These are phyloP conservation scores for Sporothrix phasma DNA, from an alignment of 2,329 filamentous ascomycete species.

Conservation along the genomic window DNA sequence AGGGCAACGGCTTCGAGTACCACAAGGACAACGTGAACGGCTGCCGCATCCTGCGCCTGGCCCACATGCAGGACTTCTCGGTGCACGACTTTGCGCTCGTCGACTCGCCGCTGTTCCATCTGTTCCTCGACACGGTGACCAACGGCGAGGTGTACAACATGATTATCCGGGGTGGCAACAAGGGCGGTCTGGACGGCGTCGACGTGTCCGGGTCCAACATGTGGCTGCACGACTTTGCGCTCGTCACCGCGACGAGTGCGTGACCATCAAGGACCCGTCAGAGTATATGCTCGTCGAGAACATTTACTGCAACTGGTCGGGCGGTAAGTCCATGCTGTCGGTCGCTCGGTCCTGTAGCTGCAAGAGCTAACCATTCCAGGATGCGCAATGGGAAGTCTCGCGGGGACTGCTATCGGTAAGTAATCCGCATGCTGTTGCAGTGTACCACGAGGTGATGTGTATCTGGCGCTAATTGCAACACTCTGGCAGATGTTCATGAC, in stretches of 20 bases:
- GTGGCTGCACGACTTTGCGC: slow-evolving; percentile 49
- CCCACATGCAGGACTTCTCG: slow-evolving; percentile 35
- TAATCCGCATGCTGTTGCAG: background rate
- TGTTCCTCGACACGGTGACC: slow-evolving; percentile 26
- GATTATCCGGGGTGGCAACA: slow-evolving; percentile 40
- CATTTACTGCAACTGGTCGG: slow-evolving; percentile 53
- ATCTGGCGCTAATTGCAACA: no score
- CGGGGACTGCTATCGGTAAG: slow-evolving; percentile 28
- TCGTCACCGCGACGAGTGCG: slow-evolving; percentile 51
- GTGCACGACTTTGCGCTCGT: slow-evolving; percentile 40
- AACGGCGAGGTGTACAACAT: slow-evolving; percentile 46
- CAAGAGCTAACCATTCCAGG: slow-evolving; percentile 23
- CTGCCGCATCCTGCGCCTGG: slow-evolving; percentile 36
- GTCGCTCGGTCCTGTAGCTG: background rate
- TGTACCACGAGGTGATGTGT: no score
- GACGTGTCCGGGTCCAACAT: slow-evolving; percentile 46
- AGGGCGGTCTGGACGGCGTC: slow-evolving; percentile 45
- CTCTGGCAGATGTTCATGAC: slow-evolving; percentile 37
- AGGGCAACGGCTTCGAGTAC: slow-evolving; percentile 39
- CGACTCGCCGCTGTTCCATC: slow-evolving; percentile 27
- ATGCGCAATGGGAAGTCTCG: slow-evolving; percentile 47
- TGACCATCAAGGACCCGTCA: slow-evolving; percentile 32
- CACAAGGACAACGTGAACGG: slow-evolving; percentile 30
- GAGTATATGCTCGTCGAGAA: slow-evolving; percentile 48
- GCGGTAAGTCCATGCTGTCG: slow-evolving; percentile 20